phyloP scores from a whole-genome alignment of 2,329 filamentous ascomycete species.

The Xenoacremonium recifei region DNA sequence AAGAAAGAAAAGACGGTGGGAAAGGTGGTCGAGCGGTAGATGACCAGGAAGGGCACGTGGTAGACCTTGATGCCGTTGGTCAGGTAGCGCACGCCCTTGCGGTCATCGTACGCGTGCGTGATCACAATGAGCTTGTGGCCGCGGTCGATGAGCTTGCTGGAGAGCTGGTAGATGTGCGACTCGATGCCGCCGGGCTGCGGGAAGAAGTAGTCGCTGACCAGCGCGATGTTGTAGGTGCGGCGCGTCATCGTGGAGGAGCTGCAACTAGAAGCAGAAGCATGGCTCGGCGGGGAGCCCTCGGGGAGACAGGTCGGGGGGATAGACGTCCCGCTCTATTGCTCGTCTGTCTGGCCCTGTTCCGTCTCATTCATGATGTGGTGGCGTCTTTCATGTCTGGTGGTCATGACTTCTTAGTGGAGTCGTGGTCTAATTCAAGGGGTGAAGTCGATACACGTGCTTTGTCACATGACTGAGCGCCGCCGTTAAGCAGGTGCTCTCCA shows the following conservation, averaged over 20 bases:
- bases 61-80: constrained; percentile 99
- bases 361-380: no score
- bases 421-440: no score
- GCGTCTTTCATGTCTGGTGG: no score
- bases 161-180: constrained; percentile 97
- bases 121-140: constrained; percentile 98
- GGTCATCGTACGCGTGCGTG: constrained; percentile 89
- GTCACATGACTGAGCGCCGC: no score
- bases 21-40: constrained; percentile 90
- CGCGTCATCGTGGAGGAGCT: constrained; percentile 48
- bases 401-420: no score
- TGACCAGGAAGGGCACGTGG: constrained; percentile 92
- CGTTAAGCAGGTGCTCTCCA: no score
- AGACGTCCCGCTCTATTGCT: no score
- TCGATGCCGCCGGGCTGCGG: constrained; percentile 95
- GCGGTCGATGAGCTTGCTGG: constrained; percentile 92
- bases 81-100: constrained; percentile 89
- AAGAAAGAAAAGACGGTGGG: constrained; percentile 99
- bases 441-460: constrained; percentile 18
- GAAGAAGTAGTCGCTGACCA: constrained; percentile 99
- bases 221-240: constrained; percentile 68
- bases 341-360: no score
- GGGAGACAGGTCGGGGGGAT: no score
- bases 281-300: no score
- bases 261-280: no score